A percentile compares a stretch with the other conserved stretches of the same genome.
These are phyloP conservation scores for Capsicum rhomboideum DNA, from an alignment of 257 asterid species.

Conservation along the genomic window DNA sequence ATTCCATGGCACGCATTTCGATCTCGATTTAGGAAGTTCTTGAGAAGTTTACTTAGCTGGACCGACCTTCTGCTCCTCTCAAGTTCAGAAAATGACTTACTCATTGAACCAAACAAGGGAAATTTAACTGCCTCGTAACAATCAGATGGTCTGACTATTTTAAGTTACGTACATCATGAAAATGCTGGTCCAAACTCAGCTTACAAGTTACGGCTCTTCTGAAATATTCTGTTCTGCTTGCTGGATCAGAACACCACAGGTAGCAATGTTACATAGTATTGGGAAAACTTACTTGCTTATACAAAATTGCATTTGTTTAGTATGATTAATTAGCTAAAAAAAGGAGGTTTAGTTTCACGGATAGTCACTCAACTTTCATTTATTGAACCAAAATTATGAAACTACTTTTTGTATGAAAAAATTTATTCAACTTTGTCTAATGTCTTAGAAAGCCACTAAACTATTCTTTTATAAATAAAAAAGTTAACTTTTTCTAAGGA, in stretches of 20 bases:
- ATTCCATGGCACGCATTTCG: neutral
- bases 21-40: neutral
- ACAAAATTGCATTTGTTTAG: too few species aligned
- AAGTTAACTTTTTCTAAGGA: neutral
- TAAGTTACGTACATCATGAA: neutral
- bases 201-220: slow-evolving; percentile 1
- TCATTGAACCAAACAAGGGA: neutral
- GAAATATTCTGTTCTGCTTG: neutral
- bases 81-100: neutral
- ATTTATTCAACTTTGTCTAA: too few species aligned
- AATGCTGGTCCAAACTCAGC: neutral
- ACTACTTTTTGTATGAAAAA: too few species aligned
- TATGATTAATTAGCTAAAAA: too few species aligned
- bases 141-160: neutral
- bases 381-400: neutral
- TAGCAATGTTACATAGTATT: neutral
- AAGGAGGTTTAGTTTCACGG: too few species aligned
- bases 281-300: too few species aligned
- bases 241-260: neutral
- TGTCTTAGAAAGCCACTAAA: too few species aligned
- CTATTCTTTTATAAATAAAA: neutral
- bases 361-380: too few species aligned
- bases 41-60: neutral
- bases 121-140: neutral
- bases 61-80: neutral